Evolutionary conservation across 2,329 filamentous ascomycete genomes (phyloP), one percentile per base, ranked within the genome.

Genomic region (Rachicladosporium sp.): DNA sequence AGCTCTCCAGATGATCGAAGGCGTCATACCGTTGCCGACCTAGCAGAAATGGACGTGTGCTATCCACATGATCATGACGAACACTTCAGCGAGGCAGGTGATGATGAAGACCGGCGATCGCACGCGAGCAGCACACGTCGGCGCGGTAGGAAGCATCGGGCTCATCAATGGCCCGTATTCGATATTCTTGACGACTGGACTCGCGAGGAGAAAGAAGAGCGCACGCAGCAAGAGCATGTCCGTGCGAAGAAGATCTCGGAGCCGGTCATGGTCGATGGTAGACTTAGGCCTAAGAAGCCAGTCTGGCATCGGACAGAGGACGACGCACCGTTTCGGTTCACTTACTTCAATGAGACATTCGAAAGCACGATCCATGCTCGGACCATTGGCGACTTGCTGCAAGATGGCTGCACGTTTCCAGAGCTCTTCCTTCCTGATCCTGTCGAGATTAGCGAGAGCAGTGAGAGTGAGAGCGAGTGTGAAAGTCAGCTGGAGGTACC

Each of bases 271-370:
- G 80, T 98, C 43, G 89, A 89, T 43, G 91, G 91, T 1, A 76
- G 91, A 39, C 66, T 98, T 33, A 78, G 91, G 4, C 87, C 88
- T 9, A 77, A 84, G 31, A 67, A 64, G 51, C 78, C 82, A 50
- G 74, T 75, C 10, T 98, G 89, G 89, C 89, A 86, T 58, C 76
- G 82, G 31, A 78, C 84, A 38, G 84, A 91, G 47, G 88, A 94
- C 44, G 89, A 95, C 48, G 78, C 81, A 0, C 91, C 91, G 0
- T 96, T 93, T 59, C 76, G 91, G 19, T 98, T 95, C 59, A 96
- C 91, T 0, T 98, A 98, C 61, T 98, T 98, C 70, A 96, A 96
- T 60, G 91, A 96, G 57, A 86, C 94, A 46, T 86, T 96, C 41
- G 82, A 86, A 53, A 93, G 84, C 59, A 98, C 91, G 0, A 93